Evolutionary conservation across 1,284 basidiomycete genomes (phyloP).

Genomic region (Mrakiaceae sp.): DNA sequence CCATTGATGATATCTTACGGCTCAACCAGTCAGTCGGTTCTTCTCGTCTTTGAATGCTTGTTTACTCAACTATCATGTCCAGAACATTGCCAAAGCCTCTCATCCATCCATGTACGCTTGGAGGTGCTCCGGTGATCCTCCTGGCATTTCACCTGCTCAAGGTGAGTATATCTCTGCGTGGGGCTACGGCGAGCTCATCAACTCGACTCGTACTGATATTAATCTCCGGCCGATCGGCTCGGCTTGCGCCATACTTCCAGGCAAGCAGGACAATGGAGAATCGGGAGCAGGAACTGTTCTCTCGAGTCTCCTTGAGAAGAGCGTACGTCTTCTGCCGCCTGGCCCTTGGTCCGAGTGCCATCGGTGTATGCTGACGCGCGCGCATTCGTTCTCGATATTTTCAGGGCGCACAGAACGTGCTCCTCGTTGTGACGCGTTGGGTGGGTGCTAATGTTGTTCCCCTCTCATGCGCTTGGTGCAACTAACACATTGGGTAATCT

Average conservation of each 20-base stretch:
- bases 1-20: too few relatives aligned
- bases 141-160: neutral
- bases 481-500: too few relatives aligned
- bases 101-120: slow-evolving; percentile 14
- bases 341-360: neutral
- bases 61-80: neutral
- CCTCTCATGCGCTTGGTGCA: too few relatives aligned
- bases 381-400: neutral
- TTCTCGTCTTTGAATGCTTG: neutral
- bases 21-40: neutral
- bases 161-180: too few relatives aligned
- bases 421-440: slow-evolving; percentile 9
- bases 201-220: too few relatives aligned
- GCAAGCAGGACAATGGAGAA: slow-evolving; percentile 5
- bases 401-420: neutral
- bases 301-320: neutral
- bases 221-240: too few relatives aligned
- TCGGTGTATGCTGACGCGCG: neutral
- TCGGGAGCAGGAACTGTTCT: slow-evolving; percentile 3
- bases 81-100: slow-evolving; percentile 4
- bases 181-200: too few relatives aligned
- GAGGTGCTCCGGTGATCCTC: neutral
- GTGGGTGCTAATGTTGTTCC: neutral
- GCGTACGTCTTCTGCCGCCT: neutral
- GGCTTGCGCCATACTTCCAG: neutral